Conservation (phyloP, 345 rosid species). For the Arabidopsis arenosa region DNA sequence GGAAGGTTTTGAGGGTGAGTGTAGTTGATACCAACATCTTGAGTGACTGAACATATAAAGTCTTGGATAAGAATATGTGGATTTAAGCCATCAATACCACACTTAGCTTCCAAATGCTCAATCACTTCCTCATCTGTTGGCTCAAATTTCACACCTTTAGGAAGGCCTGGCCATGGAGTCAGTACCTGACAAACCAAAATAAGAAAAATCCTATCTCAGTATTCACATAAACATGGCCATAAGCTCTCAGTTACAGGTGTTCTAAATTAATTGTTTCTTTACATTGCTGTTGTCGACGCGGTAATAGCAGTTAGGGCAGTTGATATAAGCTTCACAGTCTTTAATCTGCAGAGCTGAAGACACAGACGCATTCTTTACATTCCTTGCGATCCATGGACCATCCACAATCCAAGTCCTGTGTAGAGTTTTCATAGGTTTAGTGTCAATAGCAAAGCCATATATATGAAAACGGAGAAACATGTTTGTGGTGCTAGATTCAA, state of each 20-base stretch:
- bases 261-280: not conserved
- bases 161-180: constrained; percentile 86
- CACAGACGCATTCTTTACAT: constrained; percentile 59
- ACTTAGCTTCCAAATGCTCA: constrained; percentile 80
- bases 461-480: constrained; percentile 6
- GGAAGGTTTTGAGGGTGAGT: constrained; percentile 94
- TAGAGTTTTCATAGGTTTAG: constrained; percentile 11
- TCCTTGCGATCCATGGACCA: constrained; percentile 67
- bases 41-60: constrained; percentile 61
- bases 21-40: constrained; percentile 65
- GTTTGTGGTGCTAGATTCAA: not conserved
- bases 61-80: constrained; percentile 63
- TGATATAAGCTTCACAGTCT: constrained; percentile 63
- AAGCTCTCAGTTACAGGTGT: not conserved
- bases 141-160: constrained; percentile 89
- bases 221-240: not conserved
- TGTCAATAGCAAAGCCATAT: constrained; percentile 3
- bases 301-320: constrained; percentile 75
- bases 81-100: constrained; percentile 59
- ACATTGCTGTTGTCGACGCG: constrained; percentile 74
- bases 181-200: constrained; percentile 50
- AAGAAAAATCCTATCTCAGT: not conserved
- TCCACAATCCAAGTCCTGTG: constrained; percentile 80
- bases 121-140: constrained; percentile 80
- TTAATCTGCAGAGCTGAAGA: constrained; percentile 52